Evolutionary conservation across 1,284 basidiomycete genomes (phyloP).

Genomic region (Trichosporon asahii): DNA sequence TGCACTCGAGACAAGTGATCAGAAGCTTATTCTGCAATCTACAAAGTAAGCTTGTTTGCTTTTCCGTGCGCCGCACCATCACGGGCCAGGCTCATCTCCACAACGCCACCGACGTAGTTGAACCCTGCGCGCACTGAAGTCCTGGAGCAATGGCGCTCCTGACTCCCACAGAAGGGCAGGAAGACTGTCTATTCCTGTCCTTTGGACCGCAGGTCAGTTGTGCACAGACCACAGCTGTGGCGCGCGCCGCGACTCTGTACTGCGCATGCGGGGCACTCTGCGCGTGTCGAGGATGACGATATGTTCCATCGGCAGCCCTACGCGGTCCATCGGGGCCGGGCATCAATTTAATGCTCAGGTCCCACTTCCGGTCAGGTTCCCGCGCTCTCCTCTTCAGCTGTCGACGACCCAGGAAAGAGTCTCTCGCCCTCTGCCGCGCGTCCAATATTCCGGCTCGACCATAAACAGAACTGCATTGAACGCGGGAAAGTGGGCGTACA

Average conservation of each 20-base stretch:
- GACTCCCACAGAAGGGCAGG: not conserved
- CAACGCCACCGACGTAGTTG: not conserved
- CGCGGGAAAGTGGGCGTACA: not conserved
- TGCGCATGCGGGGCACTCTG: not conserved
- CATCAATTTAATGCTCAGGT: not conserved
- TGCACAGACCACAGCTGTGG: not conserved
- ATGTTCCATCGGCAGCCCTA: not conserved
- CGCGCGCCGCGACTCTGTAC: not conserved
- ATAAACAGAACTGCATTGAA: not conserved
- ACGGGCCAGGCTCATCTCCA: not conserved
- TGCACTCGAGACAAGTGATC: not conserved
- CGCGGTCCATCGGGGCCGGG: not conserved
- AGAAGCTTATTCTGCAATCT: not conserved
- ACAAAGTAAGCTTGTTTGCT: not conserved
- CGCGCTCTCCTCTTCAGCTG: not conserved
- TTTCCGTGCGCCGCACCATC: not conserved
- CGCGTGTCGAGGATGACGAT: not conserved
- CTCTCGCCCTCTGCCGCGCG: not conserved
- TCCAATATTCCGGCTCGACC: not conserved
- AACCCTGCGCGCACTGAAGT: not conserved
- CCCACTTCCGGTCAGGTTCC: slow-evolving; percentile 4
- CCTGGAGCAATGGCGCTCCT: not conserved
- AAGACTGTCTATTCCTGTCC: not conserved
- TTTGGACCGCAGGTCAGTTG: not conserved
- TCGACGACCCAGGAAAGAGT: not conserved